phyloP scores from a whole-genome alignment of 2,329 filamentous ascomycete genomes.

The Fusarium humuli region DNA sequence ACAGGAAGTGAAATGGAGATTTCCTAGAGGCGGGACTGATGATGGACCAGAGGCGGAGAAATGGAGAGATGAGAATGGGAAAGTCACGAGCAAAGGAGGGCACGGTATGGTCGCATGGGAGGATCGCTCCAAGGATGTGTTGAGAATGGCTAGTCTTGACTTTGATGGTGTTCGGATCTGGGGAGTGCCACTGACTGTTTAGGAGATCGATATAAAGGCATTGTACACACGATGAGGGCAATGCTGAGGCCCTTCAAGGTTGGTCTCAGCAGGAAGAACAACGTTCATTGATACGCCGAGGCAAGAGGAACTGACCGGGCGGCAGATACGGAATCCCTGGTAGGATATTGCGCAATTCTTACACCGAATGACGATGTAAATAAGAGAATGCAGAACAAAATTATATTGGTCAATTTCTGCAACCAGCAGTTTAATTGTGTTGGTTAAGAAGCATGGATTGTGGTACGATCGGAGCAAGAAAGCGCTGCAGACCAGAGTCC shows the following conservation, averaged over 20 bases:
- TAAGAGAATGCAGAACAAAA: not conserved
- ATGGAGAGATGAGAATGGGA: conserved; percentile 26
- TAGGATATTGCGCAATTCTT: not conserved
- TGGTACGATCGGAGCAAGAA: not conserved
- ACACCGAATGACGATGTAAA: not conserved
- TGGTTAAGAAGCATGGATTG: not conserved
- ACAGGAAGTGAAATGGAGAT: conserved; percentile 21
- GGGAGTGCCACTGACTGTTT: conserved; percentile 17
- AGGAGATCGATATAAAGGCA: no score
- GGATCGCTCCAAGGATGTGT: not conserved
- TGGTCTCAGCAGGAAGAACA: not conserved
- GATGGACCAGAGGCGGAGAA: not conserved
- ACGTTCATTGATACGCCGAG: not conserved
- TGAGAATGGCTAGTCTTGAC: conserved; percentile 15
- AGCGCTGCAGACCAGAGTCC: not conserved
- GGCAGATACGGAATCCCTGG: not conserved
- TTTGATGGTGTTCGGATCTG: conserved; percentile 29
- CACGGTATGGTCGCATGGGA: conserved; percentile 27
- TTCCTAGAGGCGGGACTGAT: conserved; percentile 27
- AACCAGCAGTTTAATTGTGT: not conserved
- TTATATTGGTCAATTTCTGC: not conserved
- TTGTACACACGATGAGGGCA: not conserved
- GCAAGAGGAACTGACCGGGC: not conserved
- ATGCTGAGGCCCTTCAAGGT: not conserved
- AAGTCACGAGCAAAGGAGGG: conserved; percentile 10